A percentile compares a stretch with the other conserved stretches of the same genome.
These are phyloP conservation scores for Phytophthora ramorum DNA, from an alignment of 352 stramenopile genomes.

Conservation along the genomic window DNA sequence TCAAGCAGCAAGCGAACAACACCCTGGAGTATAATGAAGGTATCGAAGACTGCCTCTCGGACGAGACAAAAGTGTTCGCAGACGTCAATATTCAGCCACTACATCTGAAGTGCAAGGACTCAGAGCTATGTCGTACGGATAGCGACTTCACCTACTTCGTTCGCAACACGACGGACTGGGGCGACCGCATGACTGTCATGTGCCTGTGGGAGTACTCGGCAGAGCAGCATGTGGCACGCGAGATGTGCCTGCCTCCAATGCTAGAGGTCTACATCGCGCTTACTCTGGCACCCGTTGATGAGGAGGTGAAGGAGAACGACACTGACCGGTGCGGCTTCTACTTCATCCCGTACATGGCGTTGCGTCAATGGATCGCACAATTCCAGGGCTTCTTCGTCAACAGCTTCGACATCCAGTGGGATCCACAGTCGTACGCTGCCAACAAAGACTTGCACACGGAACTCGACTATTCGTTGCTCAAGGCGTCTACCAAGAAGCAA, in stretches of 20 bases:
- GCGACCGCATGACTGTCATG: conserved; percentile 86
- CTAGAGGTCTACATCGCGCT: conserved; percentile 71
- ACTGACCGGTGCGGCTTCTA: conserved; percentile 83
- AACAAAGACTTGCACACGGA: conserved; percentile 59
- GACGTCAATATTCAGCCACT: conserved; percentile 79
- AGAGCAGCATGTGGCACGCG: conserved; percentile 46
- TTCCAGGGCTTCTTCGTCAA: conserved; percentile 88
- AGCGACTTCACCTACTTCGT: conserved; percentile 80
- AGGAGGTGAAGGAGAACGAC: conserved; percentile 76
- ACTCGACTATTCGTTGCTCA: conserved; percentile 73
- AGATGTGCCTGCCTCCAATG: conserved; percentile 80
- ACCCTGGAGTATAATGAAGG: conserved; percentile 57
- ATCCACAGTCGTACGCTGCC: conserved; percentile 67
- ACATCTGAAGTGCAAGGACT: conserved; percentile 68
- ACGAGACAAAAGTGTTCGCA: conserved; percentile 74
- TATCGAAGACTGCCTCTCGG: conserved; percentile 60
- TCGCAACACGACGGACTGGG: conserved; percentile 82
- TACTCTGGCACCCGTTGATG: conserved; percentile 56
- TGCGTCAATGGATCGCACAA: conserved; percentile 79
- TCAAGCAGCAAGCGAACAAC: conserved; percentile 37
- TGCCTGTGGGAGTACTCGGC: conserved; percentile 83
- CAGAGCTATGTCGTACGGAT: conserved; percentile 57
- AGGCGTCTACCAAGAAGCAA: conserved; percentile 71
- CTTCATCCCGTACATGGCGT: conserved; percentile 82
- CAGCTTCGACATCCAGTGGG: conserved; percentile 81